Evolutionary conservation across 768 basidiomycete species (phyloP).

Genomic region (Leccinum arenicola): DNA sequence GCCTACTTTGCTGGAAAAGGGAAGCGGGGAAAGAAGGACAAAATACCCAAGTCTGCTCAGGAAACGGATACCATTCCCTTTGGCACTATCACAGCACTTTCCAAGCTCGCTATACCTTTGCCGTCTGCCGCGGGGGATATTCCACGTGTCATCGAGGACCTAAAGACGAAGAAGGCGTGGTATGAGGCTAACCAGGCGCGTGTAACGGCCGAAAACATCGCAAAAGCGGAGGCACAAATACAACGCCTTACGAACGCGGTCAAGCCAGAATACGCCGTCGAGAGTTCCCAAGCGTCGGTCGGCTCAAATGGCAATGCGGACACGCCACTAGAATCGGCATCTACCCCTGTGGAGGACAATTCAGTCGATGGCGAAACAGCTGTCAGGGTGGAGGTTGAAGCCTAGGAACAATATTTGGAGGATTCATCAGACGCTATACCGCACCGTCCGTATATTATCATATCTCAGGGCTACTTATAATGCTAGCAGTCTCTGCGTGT

Average conservation of each 20-base stretch:
- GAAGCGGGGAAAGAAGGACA: slow-evolving; percentile 58
- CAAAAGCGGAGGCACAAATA: slow-evolving; percentile 77
- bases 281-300: slow-evolving; percentile 26
- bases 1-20: slow-evolving; percentile 77
- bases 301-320: slow-evolving; percentile 40
- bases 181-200: slow-evolving; percentile 88
- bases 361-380: slow-evolving; percentile 33
- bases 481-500: slow-evolving; percentile 13
- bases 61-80: slow-evolving; percentile 58
- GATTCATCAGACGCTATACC: slow-evolving; percentile 8
- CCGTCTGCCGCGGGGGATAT: slow-evolving; percentile 76
- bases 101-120: slow-evolving; percentile 86
- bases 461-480: slow-evolving; percentile 21
- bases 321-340: slow-evolving; percentile 42
- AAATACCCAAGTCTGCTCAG: slow-evolving; percentile 37
- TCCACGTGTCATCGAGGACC: slow-evolving; percentile 80
- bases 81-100: slow-evolving; percentile 82
- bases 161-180: slow-evolving; percentile 94
- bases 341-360: slow-evolving; percentile 38
- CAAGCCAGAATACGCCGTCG: slow-evolving; percentile 37
- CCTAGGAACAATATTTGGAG: slow-evolving; percentile 20
- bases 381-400: slow-evolving; percentile 37
- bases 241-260: slow-evolving; percentile 48
- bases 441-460: slow-evolving; percentile 13
- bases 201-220: slow-evolving; percentile 74